Evolutionary conservation across 176 grass and related monocot genomes (phyloP).

Genomic region (Typha latifolia): DNA sequence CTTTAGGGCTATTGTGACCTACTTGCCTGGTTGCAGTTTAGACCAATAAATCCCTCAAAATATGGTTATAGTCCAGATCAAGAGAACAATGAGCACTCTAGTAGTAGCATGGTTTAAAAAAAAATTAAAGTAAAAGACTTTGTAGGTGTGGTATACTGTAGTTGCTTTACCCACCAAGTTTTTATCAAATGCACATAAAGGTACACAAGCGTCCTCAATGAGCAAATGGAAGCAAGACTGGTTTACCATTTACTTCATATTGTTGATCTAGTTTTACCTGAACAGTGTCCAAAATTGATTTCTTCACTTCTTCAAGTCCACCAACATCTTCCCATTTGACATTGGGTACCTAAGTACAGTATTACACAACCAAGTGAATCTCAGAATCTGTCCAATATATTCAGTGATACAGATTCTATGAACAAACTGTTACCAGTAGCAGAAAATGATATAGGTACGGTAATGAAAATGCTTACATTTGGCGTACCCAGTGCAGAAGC

Average conservation of each 20-base stretch:
- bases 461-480: constrained; percentile 45
- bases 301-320: constrained; percentile 99
- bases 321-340: constrained; percentile 98
- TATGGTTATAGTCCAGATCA: no score
- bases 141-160: no score
- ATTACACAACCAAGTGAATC: not conserved
- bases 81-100: no score
- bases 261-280: constrained; percentile 38
- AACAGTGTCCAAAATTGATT: constrained; percentile 92
- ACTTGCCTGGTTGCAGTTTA: no score
- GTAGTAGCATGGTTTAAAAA: no score
- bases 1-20: no score
- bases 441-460: constrained; percentile 10
- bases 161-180: no score
- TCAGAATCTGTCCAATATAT: not conserved
- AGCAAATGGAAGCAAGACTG: not conserved
- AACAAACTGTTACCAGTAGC: not conserved
- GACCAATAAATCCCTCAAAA: no score
- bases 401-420: not conserved
- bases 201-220: not conserved
- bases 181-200: not conserved
- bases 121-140: no score
- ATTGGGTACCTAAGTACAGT: constrained; percentile 69
- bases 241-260: not conserved
- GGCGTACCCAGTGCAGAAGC: constrained; percentile 84